Conservation (phyloP, 2,329 filamentous ascomycete genomes). For the Sporothrix globosa region DNA sequence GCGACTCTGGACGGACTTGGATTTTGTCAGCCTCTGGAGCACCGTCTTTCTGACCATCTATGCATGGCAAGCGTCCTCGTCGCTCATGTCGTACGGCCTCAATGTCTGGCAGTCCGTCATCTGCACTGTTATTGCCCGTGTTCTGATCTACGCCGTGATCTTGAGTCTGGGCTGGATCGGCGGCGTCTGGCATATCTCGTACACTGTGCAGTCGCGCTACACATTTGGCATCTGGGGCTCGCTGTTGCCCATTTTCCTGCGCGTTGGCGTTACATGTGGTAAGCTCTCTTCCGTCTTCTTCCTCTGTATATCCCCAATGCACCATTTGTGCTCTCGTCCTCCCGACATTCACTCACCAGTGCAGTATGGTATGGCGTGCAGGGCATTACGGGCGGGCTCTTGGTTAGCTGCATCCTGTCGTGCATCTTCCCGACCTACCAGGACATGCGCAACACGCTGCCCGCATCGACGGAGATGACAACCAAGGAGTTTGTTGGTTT, state of each 20-base stretch:
- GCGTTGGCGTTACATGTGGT: slow-evolving; percentile 1
- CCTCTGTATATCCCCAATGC: no score
- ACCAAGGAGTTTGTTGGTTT: slow-evolving; percentile 41
- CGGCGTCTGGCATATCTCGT: slow-evolving; percentile 45
- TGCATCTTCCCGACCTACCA: slow-evolving; percentile 40
- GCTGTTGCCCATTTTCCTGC: slow-evolving; percentile 8
- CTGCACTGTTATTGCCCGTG: slow-evolving; percentile 45
- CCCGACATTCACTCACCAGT: not conserved
- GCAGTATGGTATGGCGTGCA: slow-evolving; percentile 1
- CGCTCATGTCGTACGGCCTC: slow-evolving; percentile 31
- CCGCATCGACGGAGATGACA: slow-evolving; percentile 37
- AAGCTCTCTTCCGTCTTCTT: not conserved
- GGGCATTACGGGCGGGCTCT: slow-evolving; percentile 37
- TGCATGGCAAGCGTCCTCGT: slow-evolving; percentile 28
- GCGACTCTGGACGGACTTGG: slow-evolving; percentile 1
- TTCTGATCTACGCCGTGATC: slow-evolving; percentile 43
- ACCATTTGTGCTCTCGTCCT: no score
- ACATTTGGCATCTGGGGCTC: slow-evolving; percentile 49
- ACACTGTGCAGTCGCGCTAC: slow-evolving; percentile 46
- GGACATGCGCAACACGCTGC: slow-evolving; percentile 38
- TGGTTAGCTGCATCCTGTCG: slow-evolving; percentile 43
- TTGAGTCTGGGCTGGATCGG: slow-evolving; percentile 44
- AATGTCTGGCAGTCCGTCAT: slow-evolving; percentile 30
- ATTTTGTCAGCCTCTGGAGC: slow-evolving; percentile 23
- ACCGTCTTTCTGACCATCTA: slow-evolving; percentile 30